These are phyloP conservation scores for Globisporangium irregulare DNA, from an alignment of 352 stramenopile species.

Conservation along the genomic window DNA sequence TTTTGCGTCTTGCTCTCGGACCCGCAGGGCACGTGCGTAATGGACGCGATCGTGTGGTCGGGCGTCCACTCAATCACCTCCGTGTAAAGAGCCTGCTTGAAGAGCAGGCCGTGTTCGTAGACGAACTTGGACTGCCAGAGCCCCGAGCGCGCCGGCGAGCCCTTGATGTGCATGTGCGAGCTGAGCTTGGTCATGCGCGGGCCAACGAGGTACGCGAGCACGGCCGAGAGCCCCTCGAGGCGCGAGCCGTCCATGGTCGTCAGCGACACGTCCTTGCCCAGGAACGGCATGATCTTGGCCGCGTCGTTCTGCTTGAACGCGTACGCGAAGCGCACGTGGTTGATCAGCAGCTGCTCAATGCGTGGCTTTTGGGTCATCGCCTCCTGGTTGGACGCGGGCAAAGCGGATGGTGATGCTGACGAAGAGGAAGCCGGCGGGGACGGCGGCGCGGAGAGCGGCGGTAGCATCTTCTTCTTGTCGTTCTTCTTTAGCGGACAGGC, in stretches of 20 bases:
- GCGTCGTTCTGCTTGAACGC: conserved; percentile 78
- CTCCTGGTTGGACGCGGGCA: not conserved
- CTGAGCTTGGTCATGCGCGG: conserved; percentile 69
- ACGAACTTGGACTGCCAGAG: conserved; percentile 64
- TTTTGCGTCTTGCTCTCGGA: conserved; percentile 29
- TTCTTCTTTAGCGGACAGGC: not conserved
- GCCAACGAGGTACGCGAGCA: conserved; percentile 70
- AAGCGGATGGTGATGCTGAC: not conserved
- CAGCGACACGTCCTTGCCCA: conserved; percentile 58
- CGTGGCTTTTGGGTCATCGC: conserved; percentile 12
- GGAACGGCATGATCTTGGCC: conserved; percentile 57
- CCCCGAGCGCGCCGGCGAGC: conserved; percentile 42
- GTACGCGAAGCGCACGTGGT: conserved; percentile 60
- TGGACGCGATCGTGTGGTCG: conserved; percentile 29
- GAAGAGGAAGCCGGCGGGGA: not conserved
- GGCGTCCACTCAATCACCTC: conserved; percentile 68
- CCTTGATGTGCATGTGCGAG: conserved; percentile 62
- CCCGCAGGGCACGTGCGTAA: conserved; percentile 43
- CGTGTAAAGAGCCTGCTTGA: conserved; percentile 62
- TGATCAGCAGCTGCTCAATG: conserved; percentile 48
- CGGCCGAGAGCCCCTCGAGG: conserved; percentile 51
- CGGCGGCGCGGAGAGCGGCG: conserved; percentile 6
- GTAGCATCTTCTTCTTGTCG: conserved; percentile 5
- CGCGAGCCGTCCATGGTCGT: conserved; percentile 41
- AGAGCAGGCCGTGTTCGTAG: conserved; percentile 72